Percentiles rank a stretch among this genome's conserved stretches.
phyloP scores from a whole-genome alignment of 75 land plant species.

The Chamaecyparis obtusa region DNA sequence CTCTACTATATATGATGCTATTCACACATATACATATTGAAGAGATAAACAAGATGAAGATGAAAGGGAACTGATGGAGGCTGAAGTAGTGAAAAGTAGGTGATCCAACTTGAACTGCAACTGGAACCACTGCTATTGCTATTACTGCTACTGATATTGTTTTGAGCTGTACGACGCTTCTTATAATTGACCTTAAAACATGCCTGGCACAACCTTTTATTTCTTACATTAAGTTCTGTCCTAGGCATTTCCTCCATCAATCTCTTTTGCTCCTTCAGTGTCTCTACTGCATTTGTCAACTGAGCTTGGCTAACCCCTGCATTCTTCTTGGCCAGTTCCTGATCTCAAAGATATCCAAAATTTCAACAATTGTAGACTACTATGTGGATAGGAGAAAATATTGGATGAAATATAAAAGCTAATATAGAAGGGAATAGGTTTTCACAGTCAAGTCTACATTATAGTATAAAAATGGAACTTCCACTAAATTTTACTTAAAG shows the following conservation, averaged over 20 bases:
- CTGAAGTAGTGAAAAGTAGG: background rate
- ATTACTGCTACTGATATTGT: no score
- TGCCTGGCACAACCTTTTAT: conserved; percentile 44
- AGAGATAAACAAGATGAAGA: background rate
- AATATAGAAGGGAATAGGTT: background rate
- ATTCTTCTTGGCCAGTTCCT: conserved; percentile 35
- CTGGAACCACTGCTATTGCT: background rate
- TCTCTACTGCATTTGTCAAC: conserved; percentile 15
- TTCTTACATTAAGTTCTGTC: conserved; percentile 30
- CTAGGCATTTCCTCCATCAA: conserved; percentile 42
- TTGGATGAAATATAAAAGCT: background rate
- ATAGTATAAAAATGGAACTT: no score
- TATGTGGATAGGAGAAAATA: background rate
- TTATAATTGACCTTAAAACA: conserved; percentile 48
- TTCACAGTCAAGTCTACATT: no score
- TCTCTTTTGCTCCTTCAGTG: conserved; percentile 32
- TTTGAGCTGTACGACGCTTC: conserved; percentile 17
- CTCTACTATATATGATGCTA: background rate
- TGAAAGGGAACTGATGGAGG: background rate
- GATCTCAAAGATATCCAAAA: background rate
- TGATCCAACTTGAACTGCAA: background rate
- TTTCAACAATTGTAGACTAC: no score
- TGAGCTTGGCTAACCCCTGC: conserved; percentile 10
- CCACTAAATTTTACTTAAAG: no score
- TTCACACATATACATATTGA: background rate